Percentiles rank a stretch among this genome's conserved stretches.
Evolutionary conservation across 2,329 filamentous ascomycete species (phyloP).

Genomic region (Aspergillus awamori): DNA sequence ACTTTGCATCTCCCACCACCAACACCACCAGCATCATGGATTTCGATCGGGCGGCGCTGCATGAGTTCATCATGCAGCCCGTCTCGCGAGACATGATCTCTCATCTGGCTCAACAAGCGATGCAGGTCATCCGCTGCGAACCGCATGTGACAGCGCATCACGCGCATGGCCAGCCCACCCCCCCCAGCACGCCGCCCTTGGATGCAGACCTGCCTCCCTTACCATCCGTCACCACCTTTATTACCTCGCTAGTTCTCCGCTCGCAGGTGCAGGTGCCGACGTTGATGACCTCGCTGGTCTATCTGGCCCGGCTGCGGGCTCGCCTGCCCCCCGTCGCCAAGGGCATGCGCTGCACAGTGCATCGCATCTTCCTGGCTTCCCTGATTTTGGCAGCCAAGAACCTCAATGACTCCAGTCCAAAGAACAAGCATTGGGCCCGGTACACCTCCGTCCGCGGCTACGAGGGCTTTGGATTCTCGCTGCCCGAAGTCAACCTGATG

Average conservation of each 20-base stretch:
- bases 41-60: conserved; percentile 49
- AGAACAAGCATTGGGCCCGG: conserved; percentile 99
- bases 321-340: conserved; percentile 92
- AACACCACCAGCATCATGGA: conserved; percentile 16
- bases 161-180: conserved; percentile 59
- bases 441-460: conserved; percentile 78
- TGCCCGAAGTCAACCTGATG: conserved; percentile 98
- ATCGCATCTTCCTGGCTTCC: conserved; percentile 87
- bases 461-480: conserved; percentile 83
- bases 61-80: conserved; percentile 52
- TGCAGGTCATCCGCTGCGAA: conserved; percentile 54
- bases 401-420: conserved; percentile 95
- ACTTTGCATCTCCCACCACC: conserved; percentile 13
- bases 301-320: conserved; percentile 80
- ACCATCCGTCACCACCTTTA: conserved; percentile 86
- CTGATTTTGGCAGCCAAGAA: conserved; percentile 82
- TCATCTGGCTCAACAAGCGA: conserved; percentile 51
- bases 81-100: conserved; percentile 53
- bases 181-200: conserved; percentile 62
- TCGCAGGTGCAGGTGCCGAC: conserved; percentile 98
- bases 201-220: conserved; percentile 53
- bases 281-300: conserved; percentile 94
- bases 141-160: conserved; percentile 50
- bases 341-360: conserved; percentile 92
- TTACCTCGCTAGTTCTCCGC: conserved; percentile 83